Conservation (phyloP, 1,284 basidiomycete genomes). For the Pseudozyma tsukubaensis region DNA sequence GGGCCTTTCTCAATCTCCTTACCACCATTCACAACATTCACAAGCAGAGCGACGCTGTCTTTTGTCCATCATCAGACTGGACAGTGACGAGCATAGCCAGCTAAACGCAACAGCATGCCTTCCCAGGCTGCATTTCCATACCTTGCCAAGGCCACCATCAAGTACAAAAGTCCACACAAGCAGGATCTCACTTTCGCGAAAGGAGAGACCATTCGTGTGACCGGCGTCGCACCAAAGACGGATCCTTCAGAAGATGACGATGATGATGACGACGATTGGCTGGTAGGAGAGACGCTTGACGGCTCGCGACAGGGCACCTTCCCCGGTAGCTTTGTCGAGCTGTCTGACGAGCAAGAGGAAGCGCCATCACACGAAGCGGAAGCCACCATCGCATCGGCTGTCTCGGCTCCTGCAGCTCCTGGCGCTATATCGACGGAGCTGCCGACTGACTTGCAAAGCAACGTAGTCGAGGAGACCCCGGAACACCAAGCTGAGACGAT, state of each 20-base stretch:
- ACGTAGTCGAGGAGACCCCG: conserved; percentile 34
- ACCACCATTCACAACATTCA: too few relatives aligned
- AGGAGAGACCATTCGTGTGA: conserved; percentile 65
- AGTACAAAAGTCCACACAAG: conserved; percentile 64
- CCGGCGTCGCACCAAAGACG: conserved; percentile 52
- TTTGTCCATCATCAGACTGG: conserved; percentile 6
- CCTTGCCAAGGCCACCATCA: conserved; percentile 58
- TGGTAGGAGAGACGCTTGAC: conserved; percentile 65
- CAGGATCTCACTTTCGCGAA: conserved; percentile 65
- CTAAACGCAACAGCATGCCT: conserved; percentile 21
- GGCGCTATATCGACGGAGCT: conserved; percentile 34
- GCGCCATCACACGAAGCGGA: conserved; percentile 43
- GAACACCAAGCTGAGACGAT: conserved; percentile 53
- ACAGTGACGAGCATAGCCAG: conserved; percentile 9
- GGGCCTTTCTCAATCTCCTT: too few relatives aligned
- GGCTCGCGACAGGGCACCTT: conserved; percentile 65
- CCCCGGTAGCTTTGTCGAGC: conserved; percentile 64
- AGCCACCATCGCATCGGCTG: conserved; percentile 36
- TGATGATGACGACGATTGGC: conserved; percentile 69
- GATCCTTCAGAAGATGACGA: conserved; percentile 50
- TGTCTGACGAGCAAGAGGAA: conserved; percentile 43
- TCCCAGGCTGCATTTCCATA: conserved; percentile 33
- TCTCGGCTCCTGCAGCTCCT: conserved; percentile 14
- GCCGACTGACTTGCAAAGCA: conserved; percentile 15
- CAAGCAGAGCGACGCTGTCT: conserved; percentile 6